Evolutionary conservation across 768 basidiomycete species (phyloP).

Genomic region (Mycena amicta): DNA sequence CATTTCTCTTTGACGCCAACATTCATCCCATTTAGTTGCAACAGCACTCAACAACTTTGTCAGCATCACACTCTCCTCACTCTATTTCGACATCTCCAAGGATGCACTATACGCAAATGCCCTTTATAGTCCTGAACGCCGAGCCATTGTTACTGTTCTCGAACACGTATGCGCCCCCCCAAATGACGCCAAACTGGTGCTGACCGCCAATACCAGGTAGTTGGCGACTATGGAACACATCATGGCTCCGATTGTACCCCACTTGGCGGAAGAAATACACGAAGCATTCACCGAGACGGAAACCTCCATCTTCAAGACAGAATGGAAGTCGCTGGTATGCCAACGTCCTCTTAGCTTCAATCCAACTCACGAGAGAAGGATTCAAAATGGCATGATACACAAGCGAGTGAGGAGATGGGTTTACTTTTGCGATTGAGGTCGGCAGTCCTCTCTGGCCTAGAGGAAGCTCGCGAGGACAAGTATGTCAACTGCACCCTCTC

Average conservation of each 20-base stretch:
- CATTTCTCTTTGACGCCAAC: constrained; percentile 3
- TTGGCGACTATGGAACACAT: constrained; percentile 67
- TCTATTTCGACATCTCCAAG: constrained; percentile 92
- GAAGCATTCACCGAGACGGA: constrained; percentile 40
- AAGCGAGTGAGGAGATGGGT: constrained; percentile 64
- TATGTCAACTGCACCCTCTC: constrained; percentile 34
- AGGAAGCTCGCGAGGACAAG: constrained; percentile 78
- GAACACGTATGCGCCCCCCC: constrained; percentile 51
- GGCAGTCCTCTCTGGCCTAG: constrained; percentile 66
- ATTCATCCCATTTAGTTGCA: constrained; percentile 52
- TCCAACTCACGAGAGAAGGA: constrained; percentile 37
- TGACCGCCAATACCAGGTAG: constrained; percentile 42
- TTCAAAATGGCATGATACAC: constrained; percentile 61
- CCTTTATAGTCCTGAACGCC: constrained; percentile 52
- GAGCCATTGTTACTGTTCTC: constrained; percentile 70
- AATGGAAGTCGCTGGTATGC: constrained; percentile 74
- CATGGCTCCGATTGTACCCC: constrained; percentile 85
- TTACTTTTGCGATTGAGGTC: constrained; percentile 61
- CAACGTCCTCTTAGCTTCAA: neutral
- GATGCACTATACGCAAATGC: constrained; percentile 83
- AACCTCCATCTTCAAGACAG: constrained; percentile 67
- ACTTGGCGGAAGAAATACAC: constrained; percentile 89
- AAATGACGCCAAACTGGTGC: neutral
- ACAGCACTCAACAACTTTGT: constrained; percentile 74
- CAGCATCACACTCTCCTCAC: constrained; percentile 81